Conservation (phyloP, 2,329 filamentous ascomycete species). For the Phyllosticta capitalensis region DNA sequence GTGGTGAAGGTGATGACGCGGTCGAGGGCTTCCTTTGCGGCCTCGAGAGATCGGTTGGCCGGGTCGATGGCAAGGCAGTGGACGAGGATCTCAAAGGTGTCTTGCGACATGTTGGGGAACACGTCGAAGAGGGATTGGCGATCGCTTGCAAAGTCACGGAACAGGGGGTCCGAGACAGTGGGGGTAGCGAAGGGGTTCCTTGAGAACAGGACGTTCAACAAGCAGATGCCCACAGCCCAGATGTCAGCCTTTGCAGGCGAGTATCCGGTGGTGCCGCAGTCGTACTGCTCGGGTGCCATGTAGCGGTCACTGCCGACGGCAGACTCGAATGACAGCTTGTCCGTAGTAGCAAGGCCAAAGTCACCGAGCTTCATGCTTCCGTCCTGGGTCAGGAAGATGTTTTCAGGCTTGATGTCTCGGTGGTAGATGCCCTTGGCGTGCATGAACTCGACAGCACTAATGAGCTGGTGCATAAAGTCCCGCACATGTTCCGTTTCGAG, state of each 20-base stretch:
- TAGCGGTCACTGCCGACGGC: conserved; percentile 96
- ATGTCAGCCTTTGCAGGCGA: conserved; percentile 88
- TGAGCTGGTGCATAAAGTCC: conserved; percentile 90
- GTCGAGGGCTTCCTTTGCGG: conserved; percentile 66
- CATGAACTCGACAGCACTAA: conserved; percentile 82
- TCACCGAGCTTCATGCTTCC: conserved; percentile 94
- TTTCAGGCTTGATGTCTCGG: conserved; percentile 98
- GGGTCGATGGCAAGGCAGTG: conserved; percentile 89
- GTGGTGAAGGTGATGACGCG: conserved; percentile 87
- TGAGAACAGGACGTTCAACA: conserved; percentile 93
- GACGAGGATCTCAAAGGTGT: conserved; percentile 88
- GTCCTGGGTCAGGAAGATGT: conserved; percentile 84
- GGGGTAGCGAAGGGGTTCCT: conserved; percentile 92
- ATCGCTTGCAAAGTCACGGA: conserved; percentile 85
- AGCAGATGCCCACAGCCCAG: conserved; percentile 94
- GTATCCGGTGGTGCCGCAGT: conserved; percentile 78
- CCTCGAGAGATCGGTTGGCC: conserved; percentile 71
- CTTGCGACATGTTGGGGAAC: conserved; percentile 96
- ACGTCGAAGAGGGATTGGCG: conserved; percentile 95
- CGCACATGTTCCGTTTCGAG: conserved; percentile 94
- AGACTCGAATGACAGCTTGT: conserved; percentile 82
- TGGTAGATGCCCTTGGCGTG: conserved; percentile 89
- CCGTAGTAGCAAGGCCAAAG: conserved; percentile 84
- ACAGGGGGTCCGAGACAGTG: conserved; percentile 81
- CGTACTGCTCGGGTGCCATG: conserved; percentile 98